A percentile compares a stretch with the other conserved stretches of the same genome.
phyloP scores from a whole-genome alignment of 805 yeast species.

The Ogataea dorogensis region DNA sequence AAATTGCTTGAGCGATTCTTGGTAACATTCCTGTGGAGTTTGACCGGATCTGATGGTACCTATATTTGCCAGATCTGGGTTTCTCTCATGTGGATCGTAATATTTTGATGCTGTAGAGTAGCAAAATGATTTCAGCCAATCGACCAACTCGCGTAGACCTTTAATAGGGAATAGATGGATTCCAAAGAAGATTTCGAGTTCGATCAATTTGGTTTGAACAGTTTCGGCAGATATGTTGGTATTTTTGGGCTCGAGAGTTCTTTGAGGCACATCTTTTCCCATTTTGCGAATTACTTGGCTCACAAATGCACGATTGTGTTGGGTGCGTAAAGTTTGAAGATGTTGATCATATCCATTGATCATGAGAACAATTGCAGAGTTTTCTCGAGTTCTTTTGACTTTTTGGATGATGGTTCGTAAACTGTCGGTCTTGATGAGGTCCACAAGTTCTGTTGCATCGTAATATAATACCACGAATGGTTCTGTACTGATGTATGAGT shows the following conservation, averaged over 20 bases:
- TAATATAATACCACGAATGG: constrained; percentile 43
- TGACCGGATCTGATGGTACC: constrained; percentile 56
- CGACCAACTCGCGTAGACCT: constrained; percentile 44
- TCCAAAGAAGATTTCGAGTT: constrained; percentile 45
- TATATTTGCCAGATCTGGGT: constrained; percentile 52
- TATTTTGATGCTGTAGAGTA: constrained; percentile 52
- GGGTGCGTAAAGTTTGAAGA: constrained; percentile 41
- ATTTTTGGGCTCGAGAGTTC: constrained; percentile 12
- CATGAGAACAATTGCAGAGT: constrained; percentile 41
- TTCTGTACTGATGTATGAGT: constrained; percentile 40
- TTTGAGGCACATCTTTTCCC: constrained; percentile 12
- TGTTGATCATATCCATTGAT: constrained; percentile 50
- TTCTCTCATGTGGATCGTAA: constrained; percentile 56
- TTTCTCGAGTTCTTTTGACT: constrained; percentile 24
- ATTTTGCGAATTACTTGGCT: constrained; percentile 24
- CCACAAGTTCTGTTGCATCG: constrained; percentile 45
- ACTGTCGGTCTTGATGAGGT: constrained; percentile 30
- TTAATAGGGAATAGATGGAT: constrained; percentile 51
- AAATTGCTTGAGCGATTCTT: constrained; percentile 53
- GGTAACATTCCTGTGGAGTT: constrained; percentile 44
- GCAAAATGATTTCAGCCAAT: constrained; percentile 56
- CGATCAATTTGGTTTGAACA: constrained; percentile 34
- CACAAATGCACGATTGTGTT: constrained; percentile 47
- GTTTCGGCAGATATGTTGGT: constrained; percentile 12
- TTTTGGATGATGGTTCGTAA: constrained; percentile 24